These are phyloP conservation scores for Dichotomocladium elegans DNA, from an alignment of 371 early-diverging fungal genomes.

Conservation along the genomic window DNA sequence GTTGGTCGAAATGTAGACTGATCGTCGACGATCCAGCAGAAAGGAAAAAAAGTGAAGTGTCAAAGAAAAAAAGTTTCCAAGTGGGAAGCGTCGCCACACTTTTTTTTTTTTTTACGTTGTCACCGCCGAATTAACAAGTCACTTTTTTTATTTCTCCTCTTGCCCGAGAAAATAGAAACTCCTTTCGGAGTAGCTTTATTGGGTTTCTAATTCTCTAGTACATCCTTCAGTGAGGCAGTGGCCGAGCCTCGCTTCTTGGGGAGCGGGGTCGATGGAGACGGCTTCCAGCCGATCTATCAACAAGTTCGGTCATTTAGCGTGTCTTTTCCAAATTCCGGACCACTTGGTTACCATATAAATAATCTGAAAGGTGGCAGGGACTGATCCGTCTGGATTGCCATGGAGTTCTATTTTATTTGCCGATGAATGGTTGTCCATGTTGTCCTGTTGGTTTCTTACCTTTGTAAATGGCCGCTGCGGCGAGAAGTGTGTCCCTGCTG, in stretches of 20 bases:
- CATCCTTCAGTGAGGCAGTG: constrained; percentile 65
- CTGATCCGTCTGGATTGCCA: constrained; percentile 83
- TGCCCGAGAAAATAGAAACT: neutral
- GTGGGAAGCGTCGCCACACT: neutral
- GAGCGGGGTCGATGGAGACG: constrained; percentile 67
- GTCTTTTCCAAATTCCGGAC: neutral
- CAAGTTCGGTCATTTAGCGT: neutral
- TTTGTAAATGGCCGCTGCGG: constrained; percentile 86
- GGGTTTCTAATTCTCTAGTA: constrained; percentile 26
- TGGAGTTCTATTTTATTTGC: constrained; percentile 63
- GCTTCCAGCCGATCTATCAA: constrained; percentile 84
- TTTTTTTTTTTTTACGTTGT: no score
- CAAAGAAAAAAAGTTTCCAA: no score
- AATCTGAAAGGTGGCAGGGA: constrained; percentile 95
- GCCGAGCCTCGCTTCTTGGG: constrained; percentile 73
- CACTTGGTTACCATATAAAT: constrained; percentile 62
- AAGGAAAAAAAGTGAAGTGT: no score
- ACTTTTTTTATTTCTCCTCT: no score
- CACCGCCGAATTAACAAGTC: no score
- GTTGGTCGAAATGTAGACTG: no score
- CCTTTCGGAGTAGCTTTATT: no score
- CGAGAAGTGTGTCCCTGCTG: constrained; percentile 78
- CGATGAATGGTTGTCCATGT: neutral
- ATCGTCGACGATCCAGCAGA: no score
- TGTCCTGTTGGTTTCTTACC: constrained; percentile 38